Conservation (phyloP, 2,329 filamentous ascomycete genomes). For the Colletotrichum sp. region DNA sequence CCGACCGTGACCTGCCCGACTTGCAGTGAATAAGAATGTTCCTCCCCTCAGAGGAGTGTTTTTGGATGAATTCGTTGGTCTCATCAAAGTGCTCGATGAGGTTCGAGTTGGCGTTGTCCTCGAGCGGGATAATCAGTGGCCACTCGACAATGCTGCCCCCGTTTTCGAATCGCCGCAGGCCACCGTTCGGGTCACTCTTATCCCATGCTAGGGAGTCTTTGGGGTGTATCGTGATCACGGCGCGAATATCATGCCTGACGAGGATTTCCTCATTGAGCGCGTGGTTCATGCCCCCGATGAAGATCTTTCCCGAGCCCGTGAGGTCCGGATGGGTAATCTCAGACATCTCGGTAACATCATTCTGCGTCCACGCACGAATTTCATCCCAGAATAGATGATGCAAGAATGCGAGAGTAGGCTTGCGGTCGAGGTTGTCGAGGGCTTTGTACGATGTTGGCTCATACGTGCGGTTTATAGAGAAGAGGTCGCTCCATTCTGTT, state of each 20-base stretch:
- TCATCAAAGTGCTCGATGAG: neutral
- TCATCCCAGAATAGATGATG: neutral
- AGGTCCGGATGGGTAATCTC: neutral
- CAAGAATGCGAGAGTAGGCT: neutral
- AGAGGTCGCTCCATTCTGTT: constrained; percentile 3
- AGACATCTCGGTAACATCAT: neutral
- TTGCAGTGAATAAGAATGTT: constrained; percentile 6
- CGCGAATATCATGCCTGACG: neutral
- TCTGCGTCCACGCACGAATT: constrained; percentile 3
- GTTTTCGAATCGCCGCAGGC: neutral
- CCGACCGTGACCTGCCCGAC: neutral
- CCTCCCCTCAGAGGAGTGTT: neutral
- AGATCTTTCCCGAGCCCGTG: neutral
- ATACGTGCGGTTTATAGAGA: neutral
- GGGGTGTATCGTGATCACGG: neutral
- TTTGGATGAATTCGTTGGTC: neutral
- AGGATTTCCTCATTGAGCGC: neutral
- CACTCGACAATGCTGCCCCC: neutral
- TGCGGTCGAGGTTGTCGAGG: neutral
- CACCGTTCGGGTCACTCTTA: neutral
- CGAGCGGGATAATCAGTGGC: constrained; percentile 1
- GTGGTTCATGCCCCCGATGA: constrained; percentile 7
- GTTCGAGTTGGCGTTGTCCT: constrained; percentile 9
- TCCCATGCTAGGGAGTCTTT: constrained; percentile 5
- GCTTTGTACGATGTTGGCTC: neutral